These are phyloP conservation scores for Fagopyrum esculentum DNA, from an alignment of 148 eudicot genomes.

Conservation along the genomic window DNA sequence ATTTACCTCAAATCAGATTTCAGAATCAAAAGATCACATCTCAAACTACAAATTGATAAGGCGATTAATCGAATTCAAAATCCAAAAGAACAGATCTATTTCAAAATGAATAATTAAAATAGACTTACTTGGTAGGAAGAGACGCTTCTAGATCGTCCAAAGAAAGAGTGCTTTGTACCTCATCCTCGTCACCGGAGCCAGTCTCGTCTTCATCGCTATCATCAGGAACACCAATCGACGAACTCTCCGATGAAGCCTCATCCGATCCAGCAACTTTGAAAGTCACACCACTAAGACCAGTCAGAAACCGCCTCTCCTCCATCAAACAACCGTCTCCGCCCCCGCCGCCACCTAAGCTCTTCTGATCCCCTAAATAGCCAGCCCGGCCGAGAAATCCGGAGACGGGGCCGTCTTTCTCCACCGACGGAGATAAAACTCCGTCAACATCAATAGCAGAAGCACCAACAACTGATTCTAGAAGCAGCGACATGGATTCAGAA, in stretches of 20 bases:
- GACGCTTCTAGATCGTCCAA: not conserved
- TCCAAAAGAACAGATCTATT: not conserved
- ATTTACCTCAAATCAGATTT: not conserved
- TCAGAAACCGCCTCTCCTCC: not conserved
- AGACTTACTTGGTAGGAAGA: slow-evolving; percentile 7
- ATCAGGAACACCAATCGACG: slow-evolving; percentile 8
- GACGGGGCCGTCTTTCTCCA: not conserved
- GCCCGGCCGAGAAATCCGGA: not conserved
- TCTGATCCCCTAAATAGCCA: not conserved
- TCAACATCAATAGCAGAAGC: not conserved
- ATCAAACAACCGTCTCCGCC: not conserved
- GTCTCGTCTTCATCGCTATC: slow-evolving; percentile 4
- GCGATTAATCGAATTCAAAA: not conserved
- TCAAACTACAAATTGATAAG: not conserved
- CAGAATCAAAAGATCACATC: not conserved
- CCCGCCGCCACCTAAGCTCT: not conserved
- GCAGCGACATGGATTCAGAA: not conserved
- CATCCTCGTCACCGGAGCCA: slow-evolving; percentile 1
- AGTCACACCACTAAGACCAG: not conserved
- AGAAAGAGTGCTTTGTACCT: not conserved
- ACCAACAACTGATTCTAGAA: not conserved
- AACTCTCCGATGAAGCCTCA: not conserved
- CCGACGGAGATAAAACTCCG: slow-evolving; percentile 1
- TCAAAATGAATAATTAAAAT: not conserved
- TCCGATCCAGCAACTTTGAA: slow-evolving; percentile 5